Conservation (phyloP, 208 protist species). For the Acanthamoeba royreba region DNA sequence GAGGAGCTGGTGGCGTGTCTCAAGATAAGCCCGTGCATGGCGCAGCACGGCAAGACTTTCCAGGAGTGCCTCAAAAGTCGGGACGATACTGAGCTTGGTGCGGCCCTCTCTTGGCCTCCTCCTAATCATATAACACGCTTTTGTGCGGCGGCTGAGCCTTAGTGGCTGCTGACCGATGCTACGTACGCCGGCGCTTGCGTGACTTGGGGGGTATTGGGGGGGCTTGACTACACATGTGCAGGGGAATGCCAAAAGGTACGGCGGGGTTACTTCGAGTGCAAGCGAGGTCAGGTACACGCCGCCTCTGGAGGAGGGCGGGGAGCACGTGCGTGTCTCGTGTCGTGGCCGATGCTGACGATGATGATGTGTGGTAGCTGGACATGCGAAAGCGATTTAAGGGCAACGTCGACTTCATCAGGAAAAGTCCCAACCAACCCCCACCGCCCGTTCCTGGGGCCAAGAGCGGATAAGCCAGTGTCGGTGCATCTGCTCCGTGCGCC, state of each 20-base stretch:
- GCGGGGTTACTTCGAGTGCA: neutral
- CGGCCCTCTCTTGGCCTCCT: neutral
- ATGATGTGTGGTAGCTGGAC: neutral
- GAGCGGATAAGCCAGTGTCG: neutral
- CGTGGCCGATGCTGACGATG: too few species aligned
- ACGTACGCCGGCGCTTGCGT: neutral
- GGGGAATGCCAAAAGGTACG: neutral
- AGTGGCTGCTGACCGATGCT: neutral
- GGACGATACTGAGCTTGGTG: neutral
- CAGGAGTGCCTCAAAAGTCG: conserved; percentile 9
- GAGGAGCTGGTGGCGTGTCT: conserved; percentile 19
- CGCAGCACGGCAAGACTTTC: neutral
- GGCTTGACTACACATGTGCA: too few species aligned
- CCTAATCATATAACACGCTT: neutral
- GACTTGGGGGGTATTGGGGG: too few species aligned
- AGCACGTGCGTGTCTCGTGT: too few species aligned
- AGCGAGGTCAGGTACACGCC: neutral
- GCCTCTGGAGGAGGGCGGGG: too few species aligned
- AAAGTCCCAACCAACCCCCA: neutral
- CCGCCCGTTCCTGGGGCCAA: neutral
- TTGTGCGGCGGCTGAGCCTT: neutral
- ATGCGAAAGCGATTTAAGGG: conserved; percentile 34
- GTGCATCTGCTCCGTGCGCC: neutral
- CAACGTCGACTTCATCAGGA: neutral
- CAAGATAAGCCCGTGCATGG: conserved; percentile 30